Evolutionary conservation across 148 eudicot genomes (phyloP), one percentile per base, ranked within the genome.

Genomic region (Vaccinium vitisidaea): DNA sequence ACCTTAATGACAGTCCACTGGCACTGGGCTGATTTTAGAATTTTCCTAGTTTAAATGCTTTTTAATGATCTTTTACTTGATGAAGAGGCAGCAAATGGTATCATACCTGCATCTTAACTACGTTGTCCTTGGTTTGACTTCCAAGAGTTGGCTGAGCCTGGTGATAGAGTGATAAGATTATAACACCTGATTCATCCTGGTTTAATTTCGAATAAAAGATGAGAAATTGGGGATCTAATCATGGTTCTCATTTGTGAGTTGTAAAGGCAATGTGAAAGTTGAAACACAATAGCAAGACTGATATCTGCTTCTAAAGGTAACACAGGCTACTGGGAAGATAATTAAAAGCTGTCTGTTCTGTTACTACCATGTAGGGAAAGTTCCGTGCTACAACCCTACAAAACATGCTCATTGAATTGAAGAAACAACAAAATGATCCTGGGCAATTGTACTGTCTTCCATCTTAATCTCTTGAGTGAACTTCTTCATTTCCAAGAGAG

Each of bases 391-490:
- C 50, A 74, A 74, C 5, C 23, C 59, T 52, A 52, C 81, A 79
- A 79, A n/a, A 54, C 21, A 78, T 15, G 13, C 48, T 16, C 19
- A 53, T 21, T 79, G 63, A 53, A 50, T 23, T 55, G 5, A 54
- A 79, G 6, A 15, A 53, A 27, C 65, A 79, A 54, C 16, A 54
- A 25, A 30, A 52, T 52, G 54, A 79, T 79, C 63, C 61, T 15
- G 23, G 39, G 15, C 4, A 46, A 39, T 77, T 53, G 56, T 53
- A 6, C 46, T 78, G 46, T 53, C 63, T 77, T 23, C 58, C 59
- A 54, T 79, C 46, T 54, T 27, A 53, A 77, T 36, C 21, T 76
- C 53, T 77, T 52, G 56, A 50, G 25, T 77, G 39, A 77, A 77
- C 59, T 19, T 5, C 59, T 23, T 30, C 23, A 4, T 14, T 23